Base-by-base conservation (phyloP, 2,329 filamentous ascomycete genomes). In the Penicillium brevicompactum region DNA sequence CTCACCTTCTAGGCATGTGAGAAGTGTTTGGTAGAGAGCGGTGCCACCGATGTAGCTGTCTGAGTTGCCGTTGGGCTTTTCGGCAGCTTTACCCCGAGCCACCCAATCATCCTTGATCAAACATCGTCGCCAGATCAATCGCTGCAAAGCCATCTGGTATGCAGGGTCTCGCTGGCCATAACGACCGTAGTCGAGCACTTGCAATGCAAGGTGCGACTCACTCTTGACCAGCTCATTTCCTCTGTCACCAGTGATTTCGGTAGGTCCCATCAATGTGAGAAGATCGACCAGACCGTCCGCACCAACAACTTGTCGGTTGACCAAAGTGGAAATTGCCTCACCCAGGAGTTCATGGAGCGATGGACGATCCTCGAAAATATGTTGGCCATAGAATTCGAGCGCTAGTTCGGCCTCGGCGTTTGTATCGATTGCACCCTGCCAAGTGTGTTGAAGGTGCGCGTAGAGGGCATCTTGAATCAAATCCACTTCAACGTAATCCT, bases 71-170 rank as follows among this genome's bases (percentile, higher is more conserved):
- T 96, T 92, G 53, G 86, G 85, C 69, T 90, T 88, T 56, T 88
- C 80, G 46, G 87, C 85, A 0, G 89, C 93, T 62, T 90, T 86
- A 68, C 94, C 93, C 68, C 95, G 83, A 55, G 78, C 80, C 24
- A 83, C 78, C 94, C 94, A 99, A 69, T 97, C 85, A 70, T 97
- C 92, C 47, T 87, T 85, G 62, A 93, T 82, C 67, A 89, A 89
- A 58, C 91, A 88, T 51, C 94, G 86, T 68, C 94, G 88, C 94
- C 94, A 99, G 59, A 97, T 90, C 24, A 72, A 53, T 37, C 70
- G 70, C 5, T 66, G 67, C 43, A 72, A 53, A 30, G 68, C 62
- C 46, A 55, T 54, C 47, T 63, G 42, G 43, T 67, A 68, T 11
- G 60, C 59, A 10, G 64, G 61, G 78, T 86, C 61, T 77, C 78